Conservation (phyloP, 108 stramenopile genomes). For the Hondaea fermentalgiana region DNA sequence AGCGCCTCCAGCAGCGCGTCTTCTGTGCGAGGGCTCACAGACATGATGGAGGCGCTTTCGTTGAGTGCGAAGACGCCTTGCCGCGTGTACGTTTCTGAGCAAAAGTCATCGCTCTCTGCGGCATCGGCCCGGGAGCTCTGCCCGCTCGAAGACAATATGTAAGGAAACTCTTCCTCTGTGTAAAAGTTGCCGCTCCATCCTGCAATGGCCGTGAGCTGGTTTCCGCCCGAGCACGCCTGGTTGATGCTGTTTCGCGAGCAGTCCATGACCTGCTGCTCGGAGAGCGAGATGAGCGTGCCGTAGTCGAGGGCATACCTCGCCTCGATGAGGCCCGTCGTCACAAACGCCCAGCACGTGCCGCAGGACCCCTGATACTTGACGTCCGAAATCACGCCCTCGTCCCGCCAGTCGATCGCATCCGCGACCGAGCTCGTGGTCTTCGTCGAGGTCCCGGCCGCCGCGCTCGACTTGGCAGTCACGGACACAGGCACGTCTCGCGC, state of each 20-base stretch:
- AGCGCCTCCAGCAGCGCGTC: not conserved
- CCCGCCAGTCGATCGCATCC: not conserved
- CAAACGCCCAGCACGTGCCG: constrained; percentile 16
- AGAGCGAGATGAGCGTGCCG: not conserved
- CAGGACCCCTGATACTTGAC: constrained; percentile 2
- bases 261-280: constrained; percentile 7
- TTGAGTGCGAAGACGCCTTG: not conserved
- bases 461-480: not conserved
- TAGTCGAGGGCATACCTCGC: not conserved
- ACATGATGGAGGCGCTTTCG: not conserved
- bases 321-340: not conserved
- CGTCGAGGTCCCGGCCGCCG: not conserved
- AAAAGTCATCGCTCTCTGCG: not conserved
- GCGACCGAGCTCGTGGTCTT: not conserved
- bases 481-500: not conserved
- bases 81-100: not conserved
- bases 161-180: not conserved
- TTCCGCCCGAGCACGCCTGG: constrained; percentile 8
- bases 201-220: not conserved
- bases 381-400: not conserved
- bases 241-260: not conserved
- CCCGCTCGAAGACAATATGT: not conserved
- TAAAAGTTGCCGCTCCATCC: not conserved
- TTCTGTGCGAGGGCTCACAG: not conserved
- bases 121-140: not conserved